phyloP scores from a whole-genome alignment of 1,284 basidiomycete species.

The Golubevia sp. region DNA sequence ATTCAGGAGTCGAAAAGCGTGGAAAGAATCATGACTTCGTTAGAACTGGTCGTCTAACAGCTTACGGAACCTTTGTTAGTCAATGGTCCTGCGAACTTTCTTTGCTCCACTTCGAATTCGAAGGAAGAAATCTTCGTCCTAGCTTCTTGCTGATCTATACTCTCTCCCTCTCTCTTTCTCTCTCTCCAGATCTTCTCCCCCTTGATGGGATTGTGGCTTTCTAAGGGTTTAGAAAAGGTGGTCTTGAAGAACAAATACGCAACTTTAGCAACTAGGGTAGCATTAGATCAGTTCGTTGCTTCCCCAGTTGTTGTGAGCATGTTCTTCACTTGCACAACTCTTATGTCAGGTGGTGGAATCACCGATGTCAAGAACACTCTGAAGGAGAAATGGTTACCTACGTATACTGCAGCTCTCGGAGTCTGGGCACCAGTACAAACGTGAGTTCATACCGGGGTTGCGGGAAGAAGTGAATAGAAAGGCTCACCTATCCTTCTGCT shows the following conservation, averaged over 20 bases:
- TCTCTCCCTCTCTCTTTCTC: no score
- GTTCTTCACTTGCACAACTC: slow-evolving; percentile 35
- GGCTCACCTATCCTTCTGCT: no score
- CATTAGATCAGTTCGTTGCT: slow-evolving; percentile 35
- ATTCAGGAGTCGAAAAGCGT: slow-evolving; percentile 23
- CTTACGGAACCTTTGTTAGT: slow-evolving; percentile 30
- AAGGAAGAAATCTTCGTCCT: no score
- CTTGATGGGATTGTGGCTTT: slow-evolving; percentile 37
- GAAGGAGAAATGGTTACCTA: neutral
- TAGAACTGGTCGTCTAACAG: slow-evolving; percentile 25
- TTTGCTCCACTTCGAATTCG: no score
- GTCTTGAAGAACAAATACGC: slow-evolving; percentile 9
- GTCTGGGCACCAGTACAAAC: no score
- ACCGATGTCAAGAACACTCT: slow-evolving; percentile 31
- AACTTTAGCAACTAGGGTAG: slow-evolving; percentile 9
- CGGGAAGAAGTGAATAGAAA: no score
- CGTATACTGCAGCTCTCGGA: no score
- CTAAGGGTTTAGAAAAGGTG: slow-evolving; percentile 32
- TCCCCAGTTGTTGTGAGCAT: slow-evolving; percentile 24
- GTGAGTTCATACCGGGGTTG: no score
- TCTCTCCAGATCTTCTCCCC: slow-evolving; percentile 31
- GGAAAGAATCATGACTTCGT: slow-evolving; percentile 24
- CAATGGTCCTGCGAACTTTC: no score
- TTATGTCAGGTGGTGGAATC: slow-evolving; percentile 22
- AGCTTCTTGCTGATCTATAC: no score